Conservation (phyloP, 192 early-diverging fungal genomes). For the Coemansia asiatica region DNA sequence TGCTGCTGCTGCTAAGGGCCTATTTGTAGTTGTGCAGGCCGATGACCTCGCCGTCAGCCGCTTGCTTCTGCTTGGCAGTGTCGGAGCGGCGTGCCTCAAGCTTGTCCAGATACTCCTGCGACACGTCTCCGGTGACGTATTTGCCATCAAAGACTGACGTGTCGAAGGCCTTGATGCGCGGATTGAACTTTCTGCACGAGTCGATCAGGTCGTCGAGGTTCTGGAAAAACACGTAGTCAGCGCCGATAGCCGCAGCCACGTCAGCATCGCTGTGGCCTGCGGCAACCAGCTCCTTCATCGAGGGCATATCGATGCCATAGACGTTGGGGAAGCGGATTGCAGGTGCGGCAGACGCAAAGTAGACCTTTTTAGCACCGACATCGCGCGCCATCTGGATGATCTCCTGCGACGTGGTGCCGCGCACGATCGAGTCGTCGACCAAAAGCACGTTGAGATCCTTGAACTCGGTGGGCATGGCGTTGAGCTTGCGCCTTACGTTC, state of each 20-base stretch:
- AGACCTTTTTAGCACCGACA: slow-evolving; percentile 96
- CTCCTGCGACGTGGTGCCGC: slow-evolving; percentile 97
- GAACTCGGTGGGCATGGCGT: slow-evolving; percentile 98
- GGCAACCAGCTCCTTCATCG: slow-evolving; percentile 87
- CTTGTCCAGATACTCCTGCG: slow-evolving; percentile 65
- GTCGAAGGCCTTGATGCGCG: slow-evolving; percentile 81
- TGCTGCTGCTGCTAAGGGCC: no score
- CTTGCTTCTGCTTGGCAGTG: slow-evolving; percentile 39
- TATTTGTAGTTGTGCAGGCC: slow-evolving; percentile 57
- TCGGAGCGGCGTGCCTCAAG: slow-evolving; percentile 52
- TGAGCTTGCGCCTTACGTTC: slow-evolving; percentile 95
- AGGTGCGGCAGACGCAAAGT: slow-evolving; percentile 98
- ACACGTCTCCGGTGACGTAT: slow-evolving; percentile 85
- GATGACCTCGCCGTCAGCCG: slow-evolving; percentile 40
- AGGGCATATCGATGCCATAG: slow-evolving; percentile 99
- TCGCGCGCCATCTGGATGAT: slow-evolving; percentile 99
- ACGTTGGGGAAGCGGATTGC: slow-evolving; percentile 97
- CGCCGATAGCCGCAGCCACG: slow-evolving; percentile 86
- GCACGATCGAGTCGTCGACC: slow-evolving; percentile 99
- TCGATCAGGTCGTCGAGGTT: slow-evolving; percentile 80
- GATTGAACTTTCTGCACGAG: slow-evolving; percentile 86
- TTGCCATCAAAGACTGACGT: slow-evolving; percentile 94
- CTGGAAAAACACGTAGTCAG: slow-evolving; percentile 96
- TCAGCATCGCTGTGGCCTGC: slow-evolving; percentile 74
- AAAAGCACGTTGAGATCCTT: slow-evolving; percentile 93